These are phyloP conservation scores for Mortierella sp. DNA, from an alignment of 371 early-diverging fungal genomes.

Conservation along the genomic window DNA sequence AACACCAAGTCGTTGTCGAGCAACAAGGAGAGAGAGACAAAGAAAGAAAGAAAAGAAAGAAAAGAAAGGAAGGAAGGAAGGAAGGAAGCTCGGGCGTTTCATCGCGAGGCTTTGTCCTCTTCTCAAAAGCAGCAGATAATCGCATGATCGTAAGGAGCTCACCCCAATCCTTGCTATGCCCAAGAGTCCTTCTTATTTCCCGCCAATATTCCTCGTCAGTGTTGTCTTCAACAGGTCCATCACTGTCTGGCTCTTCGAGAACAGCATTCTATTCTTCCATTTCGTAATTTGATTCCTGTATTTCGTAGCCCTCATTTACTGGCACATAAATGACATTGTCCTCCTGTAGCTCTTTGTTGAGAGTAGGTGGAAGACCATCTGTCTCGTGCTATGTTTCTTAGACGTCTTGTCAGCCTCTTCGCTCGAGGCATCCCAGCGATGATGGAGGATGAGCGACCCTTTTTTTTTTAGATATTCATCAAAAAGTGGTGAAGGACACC, in stretches of 20 bases:
- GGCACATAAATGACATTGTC: constrained; percentile 1
- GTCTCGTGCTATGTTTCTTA: constrained; percentile 12
- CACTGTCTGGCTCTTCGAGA: not conserved
- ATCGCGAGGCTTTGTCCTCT: not conserved
- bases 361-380: not conserved
- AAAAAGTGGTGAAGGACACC: no score
- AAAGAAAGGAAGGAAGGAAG: no score
- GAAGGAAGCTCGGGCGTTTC: no score
- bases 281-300: constrained; percentile 1
- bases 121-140: not conserved
- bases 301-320: no score
- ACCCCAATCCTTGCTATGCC: not conserved
- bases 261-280: not conserved
- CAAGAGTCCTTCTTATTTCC: not conserved
- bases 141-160: not conserved
- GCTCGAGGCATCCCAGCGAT: constrained; percentile 13
- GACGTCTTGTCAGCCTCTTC: constrained; percentile 9
- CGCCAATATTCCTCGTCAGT: constrained; percentile 2
- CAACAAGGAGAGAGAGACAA: no score
- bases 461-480: no score
- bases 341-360: no score
- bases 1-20: no score
- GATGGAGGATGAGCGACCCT: no score
- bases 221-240: not conserved
- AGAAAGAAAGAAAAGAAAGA: no score